Percentiles rank a stretch among this genome's conserved stretches.
Conservation (phyloP, 148 eudicot genomes). For the Vaccinium darrowii region DNA sequence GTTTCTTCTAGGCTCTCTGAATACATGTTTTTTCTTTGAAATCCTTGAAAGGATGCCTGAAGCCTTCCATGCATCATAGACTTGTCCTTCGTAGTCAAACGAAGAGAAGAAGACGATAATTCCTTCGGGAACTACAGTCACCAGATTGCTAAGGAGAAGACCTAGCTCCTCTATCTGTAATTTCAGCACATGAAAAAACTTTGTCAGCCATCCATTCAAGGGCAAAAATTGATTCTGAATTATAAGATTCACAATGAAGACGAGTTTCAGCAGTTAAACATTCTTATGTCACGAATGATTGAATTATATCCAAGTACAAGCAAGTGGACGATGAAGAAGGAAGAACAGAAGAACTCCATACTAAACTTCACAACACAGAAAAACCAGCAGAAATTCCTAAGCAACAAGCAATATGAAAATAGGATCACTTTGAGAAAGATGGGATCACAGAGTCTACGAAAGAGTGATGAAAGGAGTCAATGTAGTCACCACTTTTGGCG, state of each 20-base stretch:
- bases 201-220: conserved; percentile 2
- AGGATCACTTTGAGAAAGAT: background rate
- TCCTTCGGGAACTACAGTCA: conserved; percentile 78
- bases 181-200: conserved; percentile 20
- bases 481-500: conserved; percentile 56
- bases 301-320: background rate
- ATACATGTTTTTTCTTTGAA: conserved; percentile 62
- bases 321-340: background rate
- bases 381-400: background rate
- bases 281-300: background rate
- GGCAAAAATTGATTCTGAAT: conserved; percentile 4
- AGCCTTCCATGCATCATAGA: conserved; percentile 77
- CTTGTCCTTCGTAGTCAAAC: conserved; percentile 76
- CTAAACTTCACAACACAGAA: background rate
- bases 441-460: background rate
- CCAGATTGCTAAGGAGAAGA: conserved; percentile 77
- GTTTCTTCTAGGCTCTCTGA: conserved; percentile 85
- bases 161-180: conserved; percentile 88
- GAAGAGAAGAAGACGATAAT: conserved; percentile 90
- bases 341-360: background rate
- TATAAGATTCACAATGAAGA: background rate
- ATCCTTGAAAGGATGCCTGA: conserved; percentile 80
- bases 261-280: background rate
- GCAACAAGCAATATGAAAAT: background rate
- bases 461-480: conserved; percentile 2